These are phyloP conservation scores for Fusarium stilboides DNA, from an alignment of 2,329 filamentous ascomycete species.

Conservation along the genomic window DNA sequence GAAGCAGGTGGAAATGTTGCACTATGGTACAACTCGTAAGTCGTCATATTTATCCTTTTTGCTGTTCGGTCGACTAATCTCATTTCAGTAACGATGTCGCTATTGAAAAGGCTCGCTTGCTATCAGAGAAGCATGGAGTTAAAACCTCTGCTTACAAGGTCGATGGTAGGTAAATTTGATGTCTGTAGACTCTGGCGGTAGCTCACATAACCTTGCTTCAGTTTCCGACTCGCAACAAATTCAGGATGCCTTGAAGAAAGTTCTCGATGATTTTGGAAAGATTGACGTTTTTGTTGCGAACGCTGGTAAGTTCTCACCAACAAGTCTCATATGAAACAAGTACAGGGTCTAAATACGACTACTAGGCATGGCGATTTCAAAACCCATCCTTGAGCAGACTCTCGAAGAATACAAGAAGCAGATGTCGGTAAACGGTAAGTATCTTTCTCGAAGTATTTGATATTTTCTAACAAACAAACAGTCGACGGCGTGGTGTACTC, in stretches of 20 bases:
- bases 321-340: too few species aligned
- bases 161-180: constrained; percentile 51
- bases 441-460: too few species aligned
- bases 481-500: constrained; percentile 65
- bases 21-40: constrained; percentile 53
- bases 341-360: background rate
- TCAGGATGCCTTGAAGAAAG: constrained; percentile 31
- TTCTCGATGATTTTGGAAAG: constrained; percentile 46
- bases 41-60: background rate
- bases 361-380: constrained; percentile 58
- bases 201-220: constrained; percentile 31
- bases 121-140: constrained; percentile 55
- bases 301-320: constrained; percentile 50
- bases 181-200: background rate
- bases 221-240: constrained; percentile 58
- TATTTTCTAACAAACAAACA: constrained; percentile 37
- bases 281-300: constrained; percentile 49
- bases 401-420: constrained; percentile 66
- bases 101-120: constrained; percentile 53
- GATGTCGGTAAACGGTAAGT: constrained; percentile 68
- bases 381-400: constrained; percentile 68
- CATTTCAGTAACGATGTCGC: constrained; percentile 53
- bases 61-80: background rate
- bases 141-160: constrained; percentile 61
- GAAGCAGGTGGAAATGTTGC: constrained; percentile 61